These are phyloP conservation scores for Schoenoplectus tabernaemontani DNA, from an alignment of 202 grass and related monocot genomes.

Conservation along the genomic window DNA sequence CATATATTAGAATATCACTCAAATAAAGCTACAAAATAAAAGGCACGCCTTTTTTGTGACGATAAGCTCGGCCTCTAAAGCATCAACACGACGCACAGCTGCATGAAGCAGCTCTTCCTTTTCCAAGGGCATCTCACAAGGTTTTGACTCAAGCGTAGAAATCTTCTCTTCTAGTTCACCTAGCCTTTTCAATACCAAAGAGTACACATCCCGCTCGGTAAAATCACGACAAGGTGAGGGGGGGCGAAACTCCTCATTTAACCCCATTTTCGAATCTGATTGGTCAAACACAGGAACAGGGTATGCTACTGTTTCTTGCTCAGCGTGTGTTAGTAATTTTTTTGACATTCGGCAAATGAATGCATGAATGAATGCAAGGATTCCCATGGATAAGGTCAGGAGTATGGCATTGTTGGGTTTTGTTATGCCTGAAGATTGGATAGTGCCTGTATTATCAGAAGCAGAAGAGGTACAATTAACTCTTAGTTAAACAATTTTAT, in stretches of 20 bases:
- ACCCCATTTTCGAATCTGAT: not conserved
- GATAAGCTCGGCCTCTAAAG: conserved; percentile 88
- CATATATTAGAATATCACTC: not conserved
- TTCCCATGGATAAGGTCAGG: not conserved
- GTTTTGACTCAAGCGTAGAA: conserved; percentile 49
- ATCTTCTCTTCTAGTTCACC: conserved; percentile 76
- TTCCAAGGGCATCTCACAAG: conserved; percentile 69
- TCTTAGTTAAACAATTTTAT: not conserved
- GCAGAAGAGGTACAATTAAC: not conserved
- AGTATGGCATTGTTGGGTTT: conserved; percentile 19
- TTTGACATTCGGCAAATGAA: not conserved
- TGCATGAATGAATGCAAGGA: not conserved
- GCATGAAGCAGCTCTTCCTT: conserved; percentile 72
- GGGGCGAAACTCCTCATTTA: conserved; percentile 36
- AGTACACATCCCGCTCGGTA: conserved; percentile 24
- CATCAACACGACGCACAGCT: conserved; percentile 51
- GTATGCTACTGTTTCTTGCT: not conserved
- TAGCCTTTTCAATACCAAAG: conserved; percentile 42
- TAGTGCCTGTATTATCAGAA: conserved; percentile 28
- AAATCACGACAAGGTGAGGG: conserved; percentile 38
- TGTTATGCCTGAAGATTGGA: conserved; percentile 22
- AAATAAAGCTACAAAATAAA: not conserved
- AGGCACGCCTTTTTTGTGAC: conserved; percentile 72
- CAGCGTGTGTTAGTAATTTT: not conserved
- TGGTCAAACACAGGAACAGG: not conserved